Base-by-base conservation (phyloP, 345 rosid genomes). In the Cochlearia excelsa region DNA sequence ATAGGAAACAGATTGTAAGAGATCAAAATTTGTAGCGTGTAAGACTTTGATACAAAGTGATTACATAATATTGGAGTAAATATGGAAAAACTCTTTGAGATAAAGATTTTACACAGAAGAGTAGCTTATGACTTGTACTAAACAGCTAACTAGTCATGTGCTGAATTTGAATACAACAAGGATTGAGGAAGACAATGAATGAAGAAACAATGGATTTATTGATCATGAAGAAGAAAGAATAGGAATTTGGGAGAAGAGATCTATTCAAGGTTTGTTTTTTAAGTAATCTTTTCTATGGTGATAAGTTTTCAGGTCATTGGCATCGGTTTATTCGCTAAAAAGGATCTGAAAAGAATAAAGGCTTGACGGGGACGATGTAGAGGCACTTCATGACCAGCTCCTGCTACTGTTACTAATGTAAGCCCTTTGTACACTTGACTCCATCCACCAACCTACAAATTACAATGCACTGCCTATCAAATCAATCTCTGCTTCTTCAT, bases 351-450 rank as follows among this genome's bases (percentile, higher is more conserved):
- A 72, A 88, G 82, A 74, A 88, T 79, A 63, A 79, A 92, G 9
- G 95, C 92, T 75, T 86, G 83, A 46, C 95, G 87, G 2, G 98
- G 95, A 23, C 88, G 83, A 58, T 68, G 95, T 30, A 88, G 78
- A 0, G 98, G 97, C 59, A 88, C 98, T 68, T 92, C 97, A 11
- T 92, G 97, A 46, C 98, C 98, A 30, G 98, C 96, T 66, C 98
- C 97, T 4, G 70, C 78, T 10, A 92, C 86, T 16, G 96, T 80
- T 2, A 92, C 90, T 11, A 88, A 67, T 7, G 96, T 84, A 69
- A 92, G 81, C 35, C 98, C 96, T 75, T 72, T 54, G 74, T 88
- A 92, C 31, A 74, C 85, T 80, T 92, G 98, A 85, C 96, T 84
- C 96, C 98, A 88, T 9, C 98, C 96, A 9, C 93, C 98, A 60